These are phyloP conservation scores for Amborella trichopoda DNA, from an alignment of 164 flowering plant species.

Conservation along the genomic window DNA sequence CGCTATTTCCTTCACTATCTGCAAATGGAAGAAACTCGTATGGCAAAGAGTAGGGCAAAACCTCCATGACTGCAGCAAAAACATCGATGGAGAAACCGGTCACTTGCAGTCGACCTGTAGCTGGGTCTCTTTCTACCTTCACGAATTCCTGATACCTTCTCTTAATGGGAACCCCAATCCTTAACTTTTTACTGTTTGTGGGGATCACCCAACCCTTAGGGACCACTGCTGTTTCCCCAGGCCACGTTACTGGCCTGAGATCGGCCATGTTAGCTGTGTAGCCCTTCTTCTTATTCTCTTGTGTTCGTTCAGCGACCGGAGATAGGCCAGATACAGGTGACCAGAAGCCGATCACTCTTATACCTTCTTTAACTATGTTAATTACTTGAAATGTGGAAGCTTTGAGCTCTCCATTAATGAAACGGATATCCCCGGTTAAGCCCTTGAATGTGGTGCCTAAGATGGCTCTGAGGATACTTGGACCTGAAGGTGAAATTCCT, in stretches of 20 bases:
- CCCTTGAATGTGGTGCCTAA: constrained; percentile 1
- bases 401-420: constrained; percentile 8
- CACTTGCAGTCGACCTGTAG: constrained; percentile 1
- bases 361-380: constrained; percentile 8
- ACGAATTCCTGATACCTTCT: constrained; percentile 21
- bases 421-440: constrained; percentile 2
- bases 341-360: constrained; percentile 9
- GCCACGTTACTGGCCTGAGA: constrained; percentile 21
- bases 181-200: constrained; percentile 16
- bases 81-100: constrained; percentile 24
- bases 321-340: constrained; percentile 1
- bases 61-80: constrained; percentile 8
- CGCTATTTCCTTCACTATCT: background rate
- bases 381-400: constrained; percentile 4
- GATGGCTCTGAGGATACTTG: background rate
- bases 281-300: no score
- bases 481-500: background rate
- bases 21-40: background rate
- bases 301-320: no score
- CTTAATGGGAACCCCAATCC: constrained; percentile 24
- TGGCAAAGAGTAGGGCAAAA: background rate
- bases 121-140: constrained; percentile 3
- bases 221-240: constrained; percentile 13
- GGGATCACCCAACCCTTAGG: constrained; percentile 29
- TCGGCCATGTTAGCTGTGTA: no score